Conservation (phyloP, 202 grass and related monocot species). For the Elaeis oleifera region DNA sequence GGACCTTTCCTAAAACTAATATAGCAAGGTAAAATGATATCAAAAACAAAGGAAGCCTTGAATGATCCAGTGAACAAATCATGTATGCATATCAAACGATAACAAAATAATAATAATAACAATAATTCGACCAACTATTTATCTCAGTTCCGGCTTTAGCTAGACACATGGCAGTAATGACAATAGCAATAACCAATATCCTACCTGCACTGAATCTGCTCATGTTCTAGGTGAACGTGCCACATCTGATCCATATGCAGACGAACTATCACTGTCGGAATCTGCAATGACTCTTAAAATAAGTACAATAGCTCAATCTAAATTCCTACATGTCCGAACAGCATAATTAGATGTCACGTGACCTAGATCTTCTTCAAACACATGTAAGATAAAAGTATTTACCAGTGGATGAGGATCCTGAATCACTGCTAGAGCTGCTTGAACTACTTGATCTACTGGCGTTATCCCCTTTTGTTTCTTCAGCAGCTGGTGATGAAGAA, state of each 20-base stretch:
- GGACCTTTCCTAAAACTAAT: no score
- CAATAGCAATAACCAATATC: no score
- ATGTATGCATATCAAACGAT: no score
- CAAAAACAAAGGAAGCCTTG: no score
- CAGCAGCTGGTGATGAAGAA: slow-evolving; percentile 30
- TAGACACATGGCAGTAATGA: no score
- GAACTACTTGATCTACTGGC: slow-evolving; percentile 73
- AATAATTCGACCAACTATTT: no score
- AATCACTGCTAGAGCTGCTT: slow-evolving; percentile 84
- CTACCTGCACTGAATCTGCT: not conserved
- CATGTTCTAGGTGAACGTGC: slow-evolving; percentile 8
- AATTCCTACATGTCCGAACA: slow-evolving; percentile 11
- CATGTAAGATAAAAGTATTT: slow-evolving; percentile 23
- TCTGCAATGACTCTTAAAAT: slow-evolving; percentile 31
- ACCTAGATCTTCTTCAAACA: slow-evolving; percentile 1
- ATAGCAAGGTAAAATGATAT: no score
- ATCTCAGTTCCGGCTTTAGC: no score
- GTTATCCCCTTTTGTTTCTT: slow-evolving; percentile 54
- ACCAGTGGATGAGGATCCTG: slow-evolving; percentile 81
- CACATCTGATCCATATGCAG: slow-evolving; percentile 70
- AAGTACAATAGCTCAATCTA: slow-evolving; percentile 20
- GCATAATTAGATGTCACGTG: no score
- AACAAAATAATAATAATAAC: no score
- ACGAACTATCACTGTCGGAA: slow-evolving; percentile 91
- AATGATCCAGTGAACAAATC: no score